These are phyloP conservation scores for Penicillium sp. DNA, from an alignment of 2,329 filamentous ascomycete species.

Conservation along the genomic window DNA sequence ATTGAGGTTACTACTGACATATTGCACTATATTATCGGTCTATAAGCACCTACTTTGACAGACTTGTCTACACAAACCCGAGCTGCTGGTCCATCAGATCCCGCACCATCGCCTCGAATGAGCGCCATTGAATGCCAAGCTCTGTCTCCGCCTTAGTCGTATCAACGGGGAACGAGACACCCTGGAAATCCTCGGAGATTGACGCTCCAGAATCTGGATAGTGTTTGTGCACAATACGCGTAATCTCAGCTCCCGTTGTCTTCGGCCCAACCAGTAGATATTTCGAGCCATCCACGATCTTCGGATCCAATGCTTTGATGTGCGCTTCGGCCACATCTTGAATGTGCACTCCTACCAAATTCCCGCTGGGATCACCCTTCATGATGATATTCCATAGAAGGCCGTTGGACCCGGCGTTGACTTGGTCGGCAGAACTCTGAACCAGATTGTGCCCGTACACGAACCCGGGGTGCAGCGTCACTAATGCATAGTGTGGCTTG, in stretches of 20 bases:
- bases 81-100: constrained; percentile 24
- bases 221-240: constrained; percentile 6
- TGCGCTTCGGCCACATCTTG: constrained; percentile 27
- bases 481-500: constrained; percentile 19
- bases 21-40: no score
- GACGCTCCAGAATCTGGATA: constrained; percentile 15
- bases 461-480: constrained; percentile 22
- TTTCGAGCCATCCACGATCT: constrained; percentile 17
- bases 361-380: constrained; percentile 1
- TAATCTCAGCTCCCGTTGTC: constrained; percentile 15
- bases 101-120: constrained; percentile 17
- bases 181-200: constrained; percentile 5
- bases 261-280: constrained; percentile 15
- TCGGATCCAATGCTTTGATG: constrained; percentile 17
- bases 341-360: constrained; percentile 19
- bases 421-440: constrained; percentile 15
- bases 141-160: constrained; percentile 19
- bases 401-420: constrained; percentile 11
- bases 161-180: constrained; percentile 5
- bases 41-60: no score
- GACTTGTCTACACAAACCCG: not conserved
- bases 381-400: constrained; percentile 16
- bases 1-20: not conserved
- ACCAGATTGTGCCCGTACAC: constrained; percentile 21
- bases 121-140: constrained; percentile 21